phyloP scores from a whole-genome alignment of 768 basidiomycete species.

The Steccherinum ochraceum region DNA sequence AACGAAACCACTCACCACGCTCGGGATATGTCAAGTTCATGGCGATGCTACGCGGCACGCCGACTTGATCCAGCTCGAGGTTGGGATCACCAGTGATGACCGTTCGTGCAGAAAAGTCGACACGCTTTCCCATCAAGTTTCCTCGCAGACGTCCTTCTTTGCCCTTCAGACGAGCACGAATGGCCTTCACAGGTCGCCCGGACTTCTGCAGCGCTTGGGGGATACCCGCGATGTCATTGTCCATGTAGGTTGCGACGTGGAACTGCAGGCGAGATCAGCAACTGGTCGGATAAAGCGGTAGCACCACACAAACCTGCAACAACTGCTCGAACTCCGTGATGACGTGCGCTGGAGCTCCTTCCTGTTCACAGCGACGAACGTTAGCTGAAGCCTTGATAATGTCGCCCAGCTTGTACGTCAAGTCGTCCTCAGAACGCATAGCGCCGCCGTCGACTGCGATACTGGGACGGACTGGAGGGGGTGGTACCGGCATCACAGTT shows the following conservation, averaged over 20 bases:
- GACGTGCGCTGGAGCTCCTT: constrained; percentile 94
- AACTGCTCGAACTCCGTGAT: constrained; percentile 95
- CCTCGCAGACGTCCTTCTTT: constrained; percentile 98
- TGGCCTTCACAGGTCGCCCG: constrained; percentile 95
- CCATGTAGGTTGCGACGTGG: constrained; percentile 99
- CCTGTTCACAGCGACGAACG: constrained; percentile 88
- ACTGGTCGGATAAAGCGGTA: constrained; percentile 3
- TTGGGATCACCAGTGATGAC: constrained; percentile 99
- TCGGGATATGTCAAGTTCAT: constrained; percentile 99
- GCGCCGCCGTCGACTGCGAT: constrained; percentile 96
- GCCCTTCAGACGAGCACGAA: constrained; percentile 95
- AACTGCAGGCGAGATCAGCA: constrained; percentile 45
- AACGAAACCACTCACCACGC: constrained; percentile 52
- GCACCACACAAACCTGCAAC: constrained; percentile 63
- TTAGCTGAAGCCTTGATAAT: constrained; percentile 94
- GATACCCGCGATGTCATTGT: constrained; percentile 97
- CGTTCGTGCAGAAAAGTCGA: constrained; percentile 97
- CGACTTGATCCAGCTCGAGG: constrained; percentile 92
- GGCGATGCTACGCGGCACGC: constrained; percentile 90
- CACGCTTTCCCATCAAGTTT: constrained; percentile 99
- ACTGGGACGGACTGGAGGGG: constrained; percentile 95
- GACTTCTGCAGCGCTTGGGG: constrained; percentile 97
- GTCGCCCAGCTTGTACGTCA: constrained; percentile 97
- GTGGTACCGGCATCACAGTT: constrained; percentile 95
- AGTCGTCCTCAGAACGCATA: constrained; percentile 95